Evolutionary conservation across 352 stramenopile genomes (phyloP), one percentile per base, ranked within the genome.

Genomic region (Plasmopara viticola): DNA sequence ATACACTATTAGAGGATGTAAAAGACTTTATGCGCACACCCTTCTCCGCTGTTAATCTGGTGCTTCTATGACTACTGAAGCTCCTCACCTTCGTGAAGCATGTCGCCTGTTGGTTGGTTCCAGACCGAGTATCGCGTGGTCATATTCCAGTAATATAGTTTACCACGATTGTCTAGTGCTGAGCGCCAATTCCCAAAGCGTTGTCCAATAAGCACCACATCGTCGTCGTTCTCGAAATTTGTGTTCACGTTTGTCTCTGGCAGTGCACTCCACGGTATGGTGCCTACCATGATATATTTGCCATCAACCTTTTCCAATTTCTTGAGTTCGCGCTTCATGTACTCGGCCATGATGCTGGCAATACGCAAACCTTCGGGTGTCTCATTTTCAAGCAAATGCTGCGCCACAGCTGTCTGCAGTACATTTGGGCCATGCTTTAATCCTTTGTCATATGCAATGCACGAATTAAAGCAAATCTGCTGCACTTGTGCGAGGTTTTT

Each of bases 401-500:
- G 78, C 0, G 83, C 82, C 45, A 93, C 58, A 18, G 78, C 77
- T 12, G 61, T 68, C 57, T 90, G 72, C 38, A 89, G 56, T 18
- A 61, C 57, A 37, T 69, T 72, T 14, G 70, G 63, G 35, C 70
- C 68, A 48, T 79, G 70, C 54, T 88, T 87, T 42, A 92, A 68
- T 3, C 70, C 79, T 48, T 95, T 82, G 74, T 98, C 95, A 60
- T 98, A 98, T 28, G 95, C 86, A 29, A 97, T 90, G 46, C 88
- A 95, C 29, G 95, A 87, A 39, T 94, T 86, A 60, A 98, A 98
- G 56, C 90, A 97, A 40, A 93, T 74, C 64, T 98, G 93, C 65
- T 99, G 95, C 42, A 97, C 94, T 63, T 98, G 81, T 9, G 89
- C 86, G 29, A 99, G 64, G 61, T 98, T 92, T 73, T 98, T 98